Conservation (phyloP, 2,329 filamentous ascomycete species). For the Epichloe gansuensis region DNA sequence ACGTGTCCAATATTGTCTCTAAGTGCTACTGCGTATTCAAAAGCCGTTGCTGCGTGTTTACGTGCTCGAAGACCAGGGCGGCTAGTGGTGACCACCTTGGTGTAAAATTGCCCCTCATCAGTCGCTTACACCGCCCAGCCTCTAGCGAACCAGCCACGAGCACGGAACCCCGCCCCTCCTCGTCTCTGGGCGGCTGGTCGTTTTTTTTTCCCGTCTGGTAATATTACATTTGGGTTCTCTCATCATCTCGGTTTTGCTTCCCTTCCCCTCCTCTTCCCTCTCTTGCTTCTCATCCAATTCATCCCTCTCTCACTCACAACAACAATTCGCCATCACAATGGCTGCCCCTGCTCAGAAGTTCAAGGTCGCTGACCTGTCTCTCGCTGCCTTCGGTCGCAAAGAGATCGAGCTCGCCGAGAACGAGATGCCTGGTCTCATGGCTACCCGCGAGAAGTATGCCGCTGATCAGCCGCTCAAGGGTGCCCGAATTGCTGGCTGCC, state of each 20-base stretch:
- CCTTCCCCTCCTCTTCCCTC: conserved; percentile 7
- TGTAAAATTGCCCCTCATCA: conserved; percentile 7
- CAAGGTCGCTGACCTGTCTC: conserved; percentile 97
- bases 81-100: neutral
- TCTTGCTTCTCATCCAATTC: conserved; percentile 8
- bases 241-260: conserved; percentile 6
- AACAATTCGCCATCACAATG: conserved; percentile 31
- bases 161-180: neutral
- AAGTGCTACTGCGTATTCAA: too few species aligned
- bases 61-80: too few species aligned
- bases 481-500: conserved; percentile 91
- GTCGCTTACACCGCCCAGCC: conserved; percentile 6
- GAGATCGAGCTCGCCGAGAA: conserved; percentile 97
- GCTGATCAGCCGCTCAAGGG: conserved; percentile 86
- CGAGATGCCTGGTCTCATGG: conserved; percentile 97
- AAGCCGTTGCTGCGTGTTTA: too few species aligned
- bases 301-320: conserved; percentile 8
- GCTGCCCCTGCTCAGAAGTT: conserved; percentile 79
- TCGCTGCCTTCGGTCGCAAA: conserved; percentile 96
- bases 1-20: too few species aligned
- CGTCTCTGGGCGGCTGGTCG: neutral
- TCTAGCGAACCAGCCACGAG: neutral
- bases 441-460: conserved; percentile 84
- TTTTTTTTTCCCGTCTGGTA: neutral
- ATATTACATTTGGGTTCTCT: neutral